Evolutionary conservation across 148 eudicot genomes (phyloP).

Genomic region (Chenopodium album): DNA sequence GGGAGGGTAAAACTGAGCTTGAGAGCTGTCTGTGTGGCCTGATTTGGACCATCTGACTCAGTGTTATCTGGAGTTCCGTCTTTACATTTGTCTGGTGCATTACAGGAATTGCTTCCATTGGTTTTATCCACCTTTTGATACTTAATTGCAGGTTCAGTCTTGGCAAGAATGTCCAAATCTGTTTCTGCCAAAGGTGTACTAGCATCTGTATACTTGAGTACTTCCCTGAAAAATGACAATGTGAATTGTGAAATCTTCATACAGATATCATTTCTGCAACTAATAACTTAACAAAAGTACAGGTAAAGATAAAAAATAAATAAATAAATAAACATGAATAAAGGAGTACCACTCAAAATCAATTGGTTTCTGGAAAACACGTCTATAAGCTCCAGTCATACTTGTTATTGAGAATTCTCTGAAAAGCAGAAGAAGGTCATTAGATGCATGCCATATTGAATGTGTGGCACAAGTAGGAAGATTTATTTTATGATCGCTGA

Average conservation of each 20-base stretch:
- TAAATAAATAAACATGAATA: not conserved
- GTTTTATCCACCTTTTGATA: conserved; percentile 23
- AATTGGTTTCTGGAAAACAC: conserved; percentile 76
- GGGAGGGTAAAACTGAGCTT: conserved; percentile 89
- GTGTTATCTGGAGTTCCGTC: conserved; percentile 5
- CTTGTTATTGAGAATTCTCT: conserved; percentile 91
- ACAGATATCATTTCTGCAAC: not conserved
- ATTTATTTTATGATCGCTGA: not conserved
- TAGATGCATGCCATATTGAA: not conserved
- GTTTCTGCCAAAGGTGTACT: conserved; percentile 73
- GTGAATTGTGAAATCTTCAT: not conserved
- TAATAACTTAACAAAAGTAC: conserved; percentile 4
- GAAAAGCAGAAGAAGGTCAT: conserved; percentile 9
- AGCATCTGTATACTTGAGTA: conserved; percentile 65
- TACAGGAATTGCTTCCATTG: conserved; percentile 21
- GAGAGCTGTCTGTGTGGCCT: conserved; percentile 62
- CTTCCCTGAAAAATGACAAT: conserved; percentile 50
- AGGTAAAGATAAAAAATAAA: not conserved
- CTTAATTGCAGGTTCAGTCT: conserved; percentile 31
- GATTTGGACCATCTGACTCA: conserved; percentile 32
- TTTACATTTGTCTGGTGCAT: conserved; percentile 18
- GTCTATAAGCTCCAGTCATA: conserved; percentile 86
- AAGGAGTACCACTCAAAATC: conserved; percentile 76
- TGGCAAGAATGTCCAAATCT: conserved; percentile 60
- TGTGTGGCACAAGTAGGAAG: not conserved